Conservation (phyloP, 1,284 basidiomycete genomes). For the Peniophora sp. region DNA sequence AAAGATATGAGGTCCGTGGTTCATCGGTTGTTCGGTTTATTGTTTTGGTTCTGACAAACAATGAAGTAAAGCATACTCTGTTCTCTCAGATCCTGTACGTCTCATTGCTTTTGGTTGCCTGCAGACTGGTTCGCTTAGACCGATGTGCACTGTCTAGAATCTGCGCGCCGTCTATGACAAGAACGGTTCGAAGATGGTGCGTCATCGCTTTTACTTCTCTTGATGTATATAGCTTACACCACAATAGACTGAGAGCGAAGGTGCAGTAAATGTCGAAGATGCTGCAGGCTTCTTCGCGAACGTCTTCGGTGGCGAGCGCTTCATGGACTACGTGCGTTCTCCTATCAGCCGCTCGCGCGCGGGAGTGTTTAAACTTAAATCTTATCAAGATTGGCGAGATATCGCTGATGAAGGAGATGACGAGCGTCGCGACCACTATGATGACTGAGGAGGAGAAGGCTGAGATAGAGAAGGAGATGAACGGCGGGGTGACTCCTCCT, state of each 20-base stretch:
- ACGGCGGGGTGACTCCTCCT: constrained; percentile 27
- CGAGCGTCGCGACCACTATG: constrained; percentile 65
- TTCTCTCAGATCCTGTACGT: constrained; percentile 76
- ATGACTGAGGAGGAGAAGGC: constrained; percentile 71
- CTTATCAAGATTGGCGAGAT: constrained; percentile 79
- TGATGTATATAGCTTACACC: not conserved
- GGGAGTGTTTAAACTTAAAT: not conserved
- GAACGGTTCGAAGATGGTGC: constrained; percentile 83
- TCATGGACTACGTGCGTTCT: constrained; percentile 72
- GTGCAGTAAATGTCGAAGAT: constrained; percentile 68
- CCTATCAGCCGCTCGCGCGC: not conserved
- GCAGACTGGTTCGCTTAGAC: constrained; percentile 8
- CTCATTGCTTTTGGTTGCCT: constrained; percentile 1
- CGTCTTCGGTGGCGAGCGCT: constrained; percentile 87
- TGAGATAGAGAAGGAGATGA: constrained; percentile 72
- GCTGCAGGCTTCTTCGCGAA: constrained; percentile 88
- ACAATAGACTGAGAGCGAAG: constrained; percentile 63
- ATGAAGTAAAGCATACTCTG: constrained; percentile 82
- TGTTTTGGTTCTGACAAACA: not conserved
- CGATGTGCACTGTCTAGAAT: constrained; percentile 49
- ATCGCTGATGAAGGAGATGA: constrained; percentile 88
- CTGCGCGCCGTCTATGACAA: constrained; percentile 90
- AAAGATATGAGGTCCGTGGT: constrained; percentile 76
- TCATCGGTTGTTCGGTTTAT: not conserved
- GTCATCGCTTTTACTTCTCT: constrained; percentile 10